A percentile compares a stretch with the other conserved stretches of the same genome.
Evolutionary conservation across 306 rosid genomes (phyloP).

Genomic region (Prunus campanulata): DNA sequence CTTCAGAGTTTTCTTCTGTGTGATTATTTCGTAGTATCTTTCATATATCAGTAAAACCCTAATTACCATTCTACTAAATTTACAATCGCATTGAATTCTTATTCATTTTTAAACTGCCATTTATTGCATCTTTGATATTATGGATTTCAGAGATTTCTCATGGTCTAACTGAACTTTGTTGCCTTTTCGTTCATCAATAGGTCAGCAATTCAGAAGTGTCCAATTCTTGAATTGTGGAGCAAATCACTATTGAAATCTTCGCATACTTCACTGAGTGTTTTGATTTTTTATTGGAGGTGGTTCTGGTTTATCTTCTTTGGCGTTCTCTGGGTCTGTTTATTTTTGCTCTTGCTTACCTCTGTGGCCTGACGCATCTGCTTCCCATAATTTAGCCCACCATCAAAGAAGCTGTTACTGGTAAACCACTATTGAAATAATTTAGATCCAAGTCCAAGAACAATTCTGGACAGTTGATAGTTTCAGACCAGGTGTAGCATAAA

Average conservation of each 20-base stretch:
- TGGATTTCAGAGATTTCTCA: conserved; percentile 80
- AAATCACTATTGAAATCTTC: conserved; percentile 51
- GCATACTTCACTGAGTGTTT: conserved; percentile 30
- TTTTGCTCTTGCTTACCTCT: conserved; percentile 23
- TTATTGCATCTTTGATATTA: conserved; percentile 49
- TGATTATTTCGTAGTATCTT: conserved; percentile 49
- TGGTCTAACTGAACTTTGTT: conserved; percentile 58
- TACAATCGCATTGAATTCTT: conserved; percentile 29
- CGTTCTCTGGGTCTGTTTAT: conserved; percentile 31
- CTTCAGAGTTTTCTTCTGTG: conserved; percentile 46
- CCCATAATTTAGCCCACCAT: conserved; percentile 32
- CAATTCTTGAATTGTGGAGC: conserved; percentile 49
- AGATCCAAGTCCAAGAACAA: conserved; percentile 38
- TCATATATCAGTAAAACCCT: conserved; percentile 52
- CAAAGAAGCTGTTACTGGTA: conserved; percentile 18
- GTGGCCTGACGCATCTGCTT: conserved; percentile 25
- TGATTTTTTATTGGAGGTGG: conserved; percentile 46
- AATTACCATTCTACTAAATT: conserved; percentile 49
- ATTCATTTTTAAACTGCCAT: conserved; percentile 29
- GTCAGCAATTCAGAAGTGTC: conserved; percentile 66
- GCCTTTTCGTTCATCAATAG: conserved; percentile 64
- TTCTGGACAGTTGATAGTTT: conserved; percentile 18
- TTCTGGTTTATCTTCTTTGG: conserved; percentile 41
- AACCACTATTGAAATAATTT: conserved; percentile 20
- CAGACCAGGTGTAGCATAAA: conserved; percentile 35